phyloP scores from a whole-genome alignment of 2,329 filamentous ascomycete species.

The Fusarium solani-melongenae region DNA sequence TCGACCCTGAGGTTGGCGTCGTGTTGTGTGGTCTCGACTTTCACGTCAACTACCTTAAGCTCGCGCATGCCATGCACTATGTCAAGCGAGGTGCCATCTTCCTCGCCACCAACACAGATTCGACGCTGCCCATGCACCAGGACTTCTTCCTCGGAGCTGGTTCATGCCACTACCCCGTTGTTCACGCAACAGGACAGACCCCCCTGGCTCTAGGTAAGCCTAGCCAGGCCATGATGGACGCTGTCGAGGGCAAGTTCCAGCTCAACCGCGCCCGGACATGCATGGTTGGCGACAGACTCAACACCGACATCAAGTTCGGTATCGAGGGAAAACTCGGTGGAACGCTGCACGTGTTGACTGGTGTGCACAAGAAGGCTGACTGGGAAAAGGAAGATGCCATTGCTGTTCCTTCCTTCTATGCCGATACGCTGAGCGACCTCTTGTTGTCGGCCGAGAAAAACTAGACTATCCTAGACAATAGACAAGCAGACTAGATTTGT shows the following conservation, averaged over 20 bases:
- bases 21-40: slow-evolving; percentile 94
- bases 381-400: slow-evolving; percentile 76
- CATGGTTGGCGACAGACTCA: slow-evolving; percentile 94
- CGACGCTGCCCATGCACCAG: slow-evolving; percentile 84
- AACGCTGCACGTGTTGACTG: slow-evolving; percentile 90
- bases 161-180: slow-evolving; percentile 80
- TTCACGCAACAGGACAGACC: slow-evolving; percentile 75
- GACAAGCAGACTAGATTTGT: slow-evolving; percentile 22
- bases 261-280: slow-evolving; percentile 87
- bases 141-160: slow-evolving; percentile 93
- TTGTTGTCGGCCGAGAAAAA: slow-evolving; percentile 40
- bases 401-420: slow-evolving; percentile 83
- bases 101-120: slow-evolving; percentile 93
- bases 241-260: slow-evolving; percentile 94
- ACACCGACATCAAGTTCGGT: slow-evolving; percentile 97
- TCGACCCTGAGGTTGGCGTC: slow-evolving; percentile 90
- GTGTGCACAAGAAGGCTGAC: slow-evolving; percentile 87
- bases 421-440: slow-evolving; percentile 86
- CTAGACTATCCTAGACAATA: slow-evolving; percentile 33
- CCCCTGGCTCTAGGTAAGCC: slow-evolving; percentile 91
- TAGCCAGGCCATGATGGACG: slow-evolving; percentile 99
- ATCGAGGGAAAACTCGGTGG: slow-evolving; percentile 91
- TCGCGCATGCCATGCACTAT: slow-evolving; percentile 87
- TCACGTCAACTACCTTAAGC: slow-evolving; percentile 95
- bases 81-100: slow-evolving; percentile 84